phyloP scores from a whole-genome alignment of 75 land plant genomes.

The Cryptomeria japonica region DNA sequence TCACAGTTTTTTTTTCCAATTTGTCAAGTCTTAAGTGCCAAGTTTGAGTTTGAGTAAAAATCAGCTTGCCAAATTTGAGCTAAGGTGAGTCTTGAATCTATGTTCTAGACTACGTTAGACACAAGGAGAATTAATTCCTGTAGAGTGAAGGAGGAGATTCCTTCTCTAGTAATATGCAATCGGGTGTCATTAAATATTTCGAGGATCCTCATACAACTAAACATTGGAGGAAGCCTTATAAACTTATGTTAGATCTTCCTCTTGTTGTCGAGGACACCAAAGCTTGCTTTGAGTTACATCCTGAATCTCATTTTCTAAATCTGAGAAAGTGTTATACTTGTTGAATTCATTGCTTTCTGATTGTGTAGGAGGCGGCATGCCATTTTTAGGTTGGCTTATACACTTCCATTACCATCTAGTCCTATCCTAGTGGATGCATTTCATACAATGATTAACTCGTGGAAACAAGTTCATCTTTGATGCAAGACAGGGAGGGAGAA shows the following conservation, averaged over 20 bases:
- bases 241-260: background rate
- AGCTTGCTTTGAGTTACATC: background rate
- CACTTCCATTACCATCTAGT: background rate
- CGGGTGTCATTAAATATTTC: background rate
- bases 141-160: background rate
- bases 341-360: background rate
- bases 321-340: background rate
- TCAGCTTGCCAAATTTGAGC: no score
- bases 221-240: background rate
- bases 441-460: background rate
- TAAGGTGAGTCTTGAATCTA: no score
- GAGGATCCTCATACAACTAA: background rate
- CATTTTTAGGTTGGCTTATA: background rate
- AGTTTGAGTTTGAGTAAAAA: no score
- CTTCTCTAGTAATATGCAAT: background rate
- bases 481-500: no score
- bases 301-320: background rate
- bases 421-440: background rate
- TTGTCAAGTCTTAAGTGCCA: no score
- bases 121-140: background rate
- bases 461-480: background rate
- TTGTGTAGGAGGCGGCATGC: background rate
- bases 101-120: background rate
- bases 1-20: no score
- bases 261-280: background rate